phyloP scores from a whole-genome alignment of 2,329 filamentous ascomycete species.

The Blastomyces gilchristii region DNA sequence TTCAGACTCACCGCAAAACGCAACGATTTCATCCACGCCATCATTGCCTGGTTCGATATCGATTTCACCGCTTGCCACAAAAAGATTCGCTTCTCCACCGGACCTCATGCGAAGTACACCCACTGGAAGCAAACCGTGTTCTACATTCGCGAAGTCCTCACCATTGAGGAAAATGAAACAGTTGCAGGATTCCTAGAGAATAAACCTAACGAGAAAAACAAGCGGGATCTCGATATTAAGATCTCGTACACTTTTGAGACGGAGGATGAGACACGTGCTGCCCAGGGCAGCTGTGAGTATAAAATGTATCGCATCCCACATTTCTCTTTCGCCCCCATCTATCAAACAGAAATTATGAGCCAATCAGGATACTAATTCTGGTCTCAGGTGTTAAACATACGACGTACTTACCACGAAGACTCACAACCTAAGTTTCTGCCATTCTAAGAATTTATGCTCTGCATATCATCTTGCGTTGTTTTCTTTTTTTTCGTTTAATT shows the following conservation, averaged over 20 bases:
- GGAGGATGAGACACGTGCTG: conserved; percentile 57
- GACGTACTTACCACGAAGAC: background rate
- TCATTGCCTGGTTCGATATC: conserved; percentile 99
- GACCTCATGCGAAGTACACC: conserved; percentile 96
- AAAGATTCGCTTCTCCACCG: conserved; percentile 90
- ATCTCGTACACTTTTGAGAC: conserved; percentile 75
- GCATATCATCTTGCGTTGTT: conserved; percentile 14
- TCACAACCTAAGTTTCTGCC: conserved; percentile 16
- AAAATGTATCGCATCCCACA: conserved; percentile 44
- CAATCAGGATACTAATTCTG: conserved; percentile 19
- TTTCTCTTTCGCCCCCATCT: background rate
- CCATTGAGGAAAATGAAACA: conserved; percentile 76
- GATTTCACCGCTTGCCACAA: conserved; percentile 98
- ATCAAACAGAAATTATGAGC: background rate
- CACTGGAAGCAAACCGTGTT: conserved; percentile 99
- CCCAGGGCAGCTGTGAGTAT: conserved; percentile 65
- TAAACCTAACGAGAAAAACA: conserved; percentile 87
- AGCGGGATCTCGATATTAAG: conserved; percentile 84
- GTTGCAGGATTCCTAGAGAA: conserved; percentile 65
- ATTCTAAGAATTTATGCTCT: conserved; percentile 4
- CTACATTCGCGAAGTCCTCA: conserved; percentile 87
- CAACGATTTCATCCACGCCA: conserved; percentile 89
- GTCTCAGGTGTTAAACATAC: conserved; percentile 19
- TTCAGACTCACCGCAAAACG: conserved; percentile 70
- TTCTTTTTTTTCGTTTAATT: conserved; percentile 8